Base-by-base conservation (phyloP, 2,329 filamentous ascomycete species). In the Colletotrichum lupini region DNA sequence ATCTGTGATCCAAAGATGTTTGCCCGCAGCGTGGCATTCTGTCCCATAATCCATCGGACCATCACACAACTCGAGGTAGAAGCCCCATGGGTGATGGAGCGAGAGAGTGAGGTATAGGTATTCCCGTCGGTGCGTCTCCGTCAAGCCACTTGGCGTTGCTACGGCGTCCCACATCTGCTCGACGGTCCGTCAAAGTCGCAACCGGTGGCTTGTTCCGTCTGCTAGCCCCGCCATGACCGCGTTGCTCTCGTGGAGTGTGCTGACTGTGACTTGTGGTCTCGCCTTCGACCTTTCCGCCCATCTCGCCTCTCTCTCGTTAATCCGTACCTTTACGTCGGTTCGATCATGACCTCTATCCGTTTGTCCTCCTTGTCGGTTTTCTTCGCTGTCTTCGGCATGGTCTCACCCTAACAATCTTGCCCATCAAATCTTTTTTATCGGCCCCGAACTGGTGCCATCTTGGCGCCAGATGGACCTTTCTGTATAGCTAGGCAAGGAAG, bases 331-430 rank as follows among this genome's bases (percentile, higher is more conserved):
- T 12, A 14, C 37, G 24, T 72, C 35, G 58, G 52, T 58, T 26
- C 65, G 37, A 68, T 63, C 57, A 57, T 58, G n/a, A n/a, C 63
- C 49, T 57, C 28, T 71, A 53, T 53, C 28, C 28, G 65, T 68
- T 19, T 35, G n/a, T 42, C 19, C 22, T 26, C 14, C n/a, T 42
- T 42, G 26, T 49, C 42, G 56, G 16, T 16, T 19, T 16, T 28
- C 11, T 59, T 70, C 67, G 66, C 70, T 70, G 67, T 32, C 70
- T 70, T 73, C 14, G 55, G 70, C 30, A 73, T 61, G 56, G 56
- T 61, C 56, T 61, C 60, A 56, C 64, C 22, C 28, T n/a, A 28
- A 37, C 24, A 57, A 37, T 16, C 26, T 49, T 46, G 35, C 24
- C 49, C 49, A 19, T 66, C 35, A 37, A n/a, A 57, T n/a, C 14